Evolutionary conservation across 208 protist genomes (phyloP), one percentile per base, ranked within the genome.

Genomic region (Leishmania gerbilli): DNA sequence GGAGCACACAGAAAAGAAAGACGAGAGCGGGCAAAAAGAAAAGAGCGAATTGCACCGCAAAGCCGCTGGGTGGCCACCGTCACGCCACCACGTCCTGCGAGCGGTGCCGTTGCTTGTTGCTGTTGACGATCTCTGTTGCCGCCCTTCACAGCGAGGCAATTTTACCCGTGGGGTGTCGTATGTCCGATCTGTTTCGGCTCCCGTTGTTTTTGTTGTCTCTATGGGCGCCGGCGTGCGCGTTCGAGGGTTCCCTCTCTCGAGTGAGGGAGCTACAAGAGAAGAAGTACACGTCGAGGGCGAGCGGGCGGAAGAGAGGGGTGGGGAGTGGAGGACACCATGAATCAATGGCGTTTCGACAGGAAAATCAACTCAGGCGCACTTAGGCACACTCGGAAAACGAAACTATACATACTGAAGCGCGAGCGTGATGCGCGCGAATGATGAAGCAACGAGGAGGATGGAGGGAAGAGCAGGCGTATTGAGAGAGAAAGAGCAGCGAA

Each of bases 11-110:
- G 2, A 40, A 37, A 76, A 62, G 15, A 21, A 62, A 40, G 40
- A 45, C n/a, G 17, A 60, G 34, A 76, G n/a, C 42, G 45, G 31
- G 27, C 75, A 76, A 79, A 74, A 79, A 78, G 58, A 40, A 80
- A 76, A 47, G n/a, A 74, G 77, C 34, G 75, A 83, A 19, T 42
- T 24, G 45, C 3, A 51, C 53, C 40, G 15, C n/a, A 34, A 34
- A 15, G 45, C 51, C 17, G 49, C 45, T 53, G 27, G 27, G 37
- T 53, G 45, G 74, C 19, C 19, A 60, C 49, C 68, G 21, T n/a
- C 45, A 6, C 68, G 5, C 13, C 45, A 47, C 42, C 68, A 34
- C 49, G 11, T 27, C 51, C 21, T 42, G 71, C 58, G 51, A 17
- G 27, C 42, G 51, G 27, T 58, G 67, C 7, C 40, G 68, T 37